Conservation (phyloP, 139 green algal species). For the Closterium sp. region DNA sequence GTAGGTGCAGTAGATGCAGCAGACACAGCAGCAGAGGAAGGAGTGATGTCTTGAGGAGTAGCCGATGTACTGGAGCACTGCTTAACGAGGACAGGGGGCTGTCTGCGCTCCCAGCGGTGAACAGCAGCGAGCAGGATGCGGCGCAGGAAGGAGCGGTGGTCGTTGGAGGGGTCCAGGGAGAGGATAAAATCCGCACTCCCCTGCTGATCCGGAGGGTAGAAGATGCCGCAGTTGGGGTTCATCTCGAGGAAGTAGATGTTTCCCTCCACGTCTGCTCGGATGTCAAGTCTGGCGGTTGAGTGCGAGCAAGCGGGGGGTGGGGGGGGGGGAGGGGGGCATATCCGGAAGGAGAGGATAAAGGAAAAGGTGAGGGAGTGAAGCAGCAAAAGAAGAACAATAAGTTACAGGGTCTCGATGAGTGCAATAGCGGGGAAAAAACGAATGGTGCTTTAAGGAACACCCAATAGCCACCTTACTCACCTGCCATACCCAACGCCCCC, state of each 20-base stretch:
- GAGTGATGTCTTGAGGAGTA: background rate
- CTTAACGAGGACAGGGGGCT: background rate
- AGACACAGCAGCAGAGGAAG: background rate
- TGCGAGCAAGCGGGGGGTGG: background rate
- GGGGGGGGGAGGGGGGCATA: background rate
- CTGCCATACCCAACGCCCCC: slow-evolving; percentile 17
- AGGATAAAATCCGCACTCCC: slow-evolving; percentile 37
- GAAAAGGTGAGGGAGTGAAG: too few species aligned
- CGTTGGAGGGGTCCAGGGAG: slow-evolving; percentile 13
- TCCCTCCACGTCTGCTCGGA: background rate
- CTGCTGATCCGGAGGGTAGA: slow-evolving; percentile 28
- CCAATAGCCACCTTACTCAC: background rate
- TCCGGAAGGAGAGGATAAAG: too few species aligned
- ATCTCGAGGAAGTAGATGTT: slow-evolving; percentile 42
- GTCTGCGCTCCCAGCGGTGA: background rate
- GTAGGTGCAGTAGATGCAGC: background rate
- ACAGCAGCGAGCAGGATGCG: slow-evolving; percentile 9
- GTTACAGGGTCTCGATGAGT: background rate
- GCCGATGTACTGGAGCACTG: background rate
- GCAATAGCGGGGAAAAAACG: background rate
- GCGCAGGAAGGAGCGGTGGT: slow-evolving; percentile 2
- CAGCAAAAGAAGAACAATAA: background rate
- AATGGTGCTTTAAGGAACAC: background rate
- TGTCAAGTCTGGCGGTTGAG: background rate
- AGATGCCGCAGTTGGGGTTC: slow-evolving; percentile 42